Conservation (phyloP, 192 early-diverging fungal species). For the Obelidium mucronatum region DNA sequence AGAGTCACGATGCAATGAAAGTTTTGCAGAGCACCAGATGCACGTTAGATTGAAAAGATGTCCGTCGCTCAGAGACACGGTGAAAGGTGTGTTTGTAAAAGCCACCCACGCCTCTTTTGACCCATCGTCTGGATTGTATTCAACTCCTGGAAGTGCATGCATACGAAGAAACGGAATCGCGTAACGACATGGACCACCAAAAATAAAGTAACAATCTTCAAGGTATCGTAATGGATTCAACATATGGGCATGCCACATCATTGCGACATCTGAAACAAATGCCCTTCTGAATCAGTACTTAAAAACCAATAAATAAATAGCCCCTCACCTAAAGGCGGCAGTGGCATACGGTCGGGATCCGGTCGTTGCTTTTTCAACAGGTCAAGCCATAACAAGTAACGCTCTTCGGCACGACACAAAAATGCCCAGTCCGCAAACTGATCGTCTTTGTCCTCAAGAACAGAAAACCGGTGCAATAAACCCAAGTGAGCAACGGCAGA, state of each 20-base stretch:
- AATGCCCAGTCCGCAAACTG: slow-evolving; percentile 55
- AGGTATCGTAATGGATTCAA: slow-evolving; percentile 63
- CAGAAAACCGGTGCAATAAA: slow-evolving; percentile 44
- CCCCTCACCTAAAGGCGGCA: slow-evolving; percentile 46
- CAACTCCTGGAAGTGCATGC: slow-evolving; percentile 49
- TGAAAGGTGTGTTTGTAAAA: slow-evolving; percentile 41
- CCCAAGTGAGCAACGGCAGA: slow-evolving; percentile 38
- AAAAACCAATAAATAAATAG: too few species aligned
- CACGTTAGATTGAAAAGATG: slow-evolving; percentile 41
- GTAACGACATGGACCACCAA: slow-evolving; percentile 48
- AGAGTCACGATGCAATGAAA: slow-evolving; percentile 17
- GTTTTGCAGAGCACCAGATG: slow-evolving; percentile 28
- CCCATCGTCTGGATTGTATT: slow-evolving; percentile 47
- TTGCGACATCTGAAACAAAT: slow-evolving; percentile 58
- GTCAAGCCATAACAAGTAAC: slow-evolving; percentile 61
- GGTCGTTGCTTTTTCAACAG: slow-evolving; percentile 45
- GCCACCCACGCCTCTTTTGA: slow-evolving; percentile 46
- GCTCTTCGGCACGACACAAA: slow-evolving; percentile 61
- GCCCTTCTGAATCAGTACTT: too few species aligned
- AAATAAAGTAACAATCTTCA: slow-evolving; percentile 65
- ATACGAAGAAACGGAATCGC: slow-evolving; percentile 57
- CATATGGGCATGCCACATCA: slow-evolving; percentile 71
- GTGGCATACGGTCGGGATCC: slow-evolving; percentile 36
- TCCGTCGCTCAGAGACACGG: neutral
- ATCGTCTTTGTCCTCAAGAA: slow-evolving; percentile 30